Conservation (phyloP, 1,284 basidiomycete genomes). For the Moesziomyces antarcticus region DNA sequence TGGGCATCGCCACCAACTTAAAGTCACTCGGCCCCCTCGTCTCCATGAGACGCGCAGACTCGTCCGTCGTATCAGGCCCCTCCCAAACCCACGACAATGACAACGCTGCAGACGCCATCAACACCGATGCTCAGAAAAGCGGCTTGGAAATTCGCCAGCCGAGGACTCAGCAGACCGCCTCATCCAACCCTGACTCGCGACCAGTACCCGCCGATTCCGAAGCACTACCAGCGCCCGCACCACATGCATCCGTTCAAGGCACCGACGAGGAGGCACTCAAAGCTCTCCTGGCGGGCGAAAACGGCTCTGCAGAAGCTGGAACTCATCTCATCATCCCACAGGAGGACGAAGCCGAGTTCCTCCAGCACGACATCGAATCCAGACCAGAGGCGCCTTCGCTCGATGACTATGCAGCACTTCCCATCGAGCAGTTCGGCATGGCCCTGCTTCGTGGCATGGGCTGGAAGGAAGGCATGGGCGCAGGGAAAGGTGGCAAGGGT, state of each 20-base stretch:
- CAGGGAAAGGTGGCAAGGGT: conserved; percentile 67
- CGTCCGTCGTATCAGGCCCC: conserved; percentile 10
- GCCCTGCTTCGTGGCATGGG: conserved; percentile 97
- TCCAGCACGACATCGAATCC: conserved; percentile 56
- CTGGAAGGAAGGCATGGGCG: conserved; percentile 85
- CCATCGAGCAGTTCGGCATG: conserved; percentile 90
- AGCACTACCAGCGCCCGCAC: background rate
- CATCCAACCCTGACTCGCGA: background rate
- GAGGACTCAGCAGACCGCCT: background rate
- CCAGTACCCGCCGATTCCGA: conserved; percentile 1
- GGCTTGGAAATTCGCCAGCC: conserved; percentile 42
- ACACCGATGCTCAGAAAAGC: conserved; percentile 37
- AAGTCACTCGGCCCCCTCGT: conserved; percentile 38
- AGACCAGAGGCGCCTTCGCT: conserved; percentile 72
- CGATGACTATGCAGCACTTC: conserved; percentile 89
- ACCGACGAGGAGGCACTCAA: conserved; percentile 44
- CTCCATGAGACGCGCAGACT: conserved; percentile 30
- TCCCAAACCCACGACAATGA: background rate
- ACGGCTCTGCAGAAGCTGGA: background rate
- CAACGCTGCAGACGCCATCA: background rate
- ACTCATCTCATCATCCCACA: conserved; percentile 42
- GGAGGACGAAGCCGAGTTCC: conserved; percentile 53
- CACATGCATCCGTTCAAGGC: background rate
- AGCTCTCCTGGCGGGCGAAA: conserved; percentile 44
- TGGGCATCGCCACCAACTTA: conserved; percentile 47